Base-by-base conservation (phyloP, 345 rosid species). In the Aquilaria malaccensis region DNA sequence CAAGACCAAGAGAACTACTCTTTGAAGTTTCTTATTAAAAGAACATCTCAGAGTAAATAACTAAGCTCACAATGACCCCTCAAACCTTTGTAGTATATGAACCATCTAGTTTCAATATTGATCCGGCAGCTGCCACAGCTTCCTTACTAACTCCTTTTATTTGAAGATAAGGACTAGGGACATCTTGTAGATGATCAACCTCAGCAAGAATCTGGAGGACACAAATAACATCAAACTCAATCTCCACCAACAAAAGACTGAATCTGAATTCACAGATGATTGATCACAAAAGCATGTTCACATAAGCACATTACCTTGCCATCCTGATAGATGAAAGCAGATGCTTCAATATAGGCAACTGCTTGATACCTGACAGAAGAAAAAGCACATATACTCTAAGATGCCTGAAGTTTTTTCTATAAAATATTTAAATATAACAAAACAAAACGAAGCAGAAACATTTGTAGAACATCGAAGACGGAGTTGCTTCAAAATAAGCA, bases 141-240 rank as follows among this genome's bases (percentile, higher is more conserved):
- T 95, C 98, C 76, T 87, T 95, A 74, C 85, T 77, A 60, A 88
- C 87, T 65, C 99, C 99, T 86, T 95, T 95, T 62, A 95, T 95
- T 74, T 95, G 99, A 67, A 95, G 61, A 77, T 86, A 95, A 15
- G 98, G 88, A 72, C 80, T 76, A 14, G 88, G 79, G 61, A 69
- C 76, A 68, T 86, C 98, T 85, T 88, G 90, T 62, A 95, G 89
- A 76, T 85, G 91, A 76, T 95, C 97, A 62, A 88, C 95, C 84
- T 95, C 99, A 43, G 88, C 74, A 45, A 95, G 95, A 71, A 95
- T 83, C 97, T 89, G 49, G 58, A 72, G 59, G 59, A 55, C 49
- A 60, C 45, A 37, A 59, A 41, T 61, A 67, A 46, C 56, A 64
- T 14, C 45, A 59, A 64, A 50, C 45, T 61, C 48, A 52, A 56